phyloP scores from a whole-genome alignment of 768 basidiomycete species.

The Pleurotus tuber-regium region DNA sequence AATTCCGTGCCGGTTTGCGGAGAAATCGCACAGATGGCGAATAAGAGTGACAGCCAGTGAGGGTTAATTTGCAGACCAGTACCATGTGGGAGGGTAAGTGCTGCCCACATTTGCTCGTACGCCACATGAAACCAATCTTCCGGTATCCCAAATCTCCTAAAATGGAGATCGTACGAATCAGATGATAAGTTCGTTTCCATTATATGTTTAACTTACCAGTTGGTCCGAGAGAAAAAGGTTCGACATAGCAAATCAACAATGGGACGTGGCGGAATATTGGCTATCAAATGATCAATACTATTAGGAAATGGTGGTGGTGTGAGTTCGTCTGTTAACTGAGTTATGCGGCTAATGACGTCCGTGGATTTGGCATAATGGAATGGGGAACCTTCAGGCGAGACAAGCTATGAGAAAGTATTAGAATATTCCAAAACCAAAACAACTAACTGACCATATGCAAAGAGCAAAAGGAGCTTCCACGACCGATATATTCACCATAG shows the following conservation, averaged over 20 bases:
- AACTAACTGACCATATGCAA: slow-evolving; percentile 37
- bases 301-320: slow-evolving; percentile 19
- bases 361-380: slow-evolving; percentile 42
- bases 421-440: neutral
- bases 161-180: neutral
- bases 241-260: slow-evolving; percentile 33
- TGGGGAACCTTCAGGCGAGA: slow-evolving; percentile 28
- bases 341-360: slow-evolving; percentile 28
- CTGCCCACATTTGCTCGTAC: slow-evolving; percentile 45
- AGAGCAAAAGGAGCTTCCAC: slow-evolving; percentile 45
- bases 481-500: slow-evolving; percentile 47
- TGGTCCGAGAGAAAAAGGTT: slow-evolving; percentile 42
- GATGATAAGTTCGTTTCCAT: neutral
- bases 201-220: slow-evolving; percentile 31
- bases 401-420: slow-evolving; percentile 28
- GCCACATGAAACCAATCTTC: slow-evolving; percentile 45
- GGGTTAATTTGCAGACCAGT: slow-evolving; percentile 40
- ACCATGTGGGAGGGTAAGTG: slow-evolving; percentile 29
- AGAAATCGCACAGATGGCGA: slow-evolving; percentile 43
- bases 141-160: slow-evolving; percentile 40
- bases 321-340: slow-evolving; percentile 21
- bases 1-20: slow-evolving; percentile 24
- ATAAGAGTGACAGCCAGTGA: slow-evolving; percentile 51
- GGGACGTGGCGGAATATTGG: slow-evolving; percentile 28
- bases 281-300: slow-evolving; percentile 30